Conservation (phyloP, 805 yeast species). For the Yamadazyma scolyti region DNA sequence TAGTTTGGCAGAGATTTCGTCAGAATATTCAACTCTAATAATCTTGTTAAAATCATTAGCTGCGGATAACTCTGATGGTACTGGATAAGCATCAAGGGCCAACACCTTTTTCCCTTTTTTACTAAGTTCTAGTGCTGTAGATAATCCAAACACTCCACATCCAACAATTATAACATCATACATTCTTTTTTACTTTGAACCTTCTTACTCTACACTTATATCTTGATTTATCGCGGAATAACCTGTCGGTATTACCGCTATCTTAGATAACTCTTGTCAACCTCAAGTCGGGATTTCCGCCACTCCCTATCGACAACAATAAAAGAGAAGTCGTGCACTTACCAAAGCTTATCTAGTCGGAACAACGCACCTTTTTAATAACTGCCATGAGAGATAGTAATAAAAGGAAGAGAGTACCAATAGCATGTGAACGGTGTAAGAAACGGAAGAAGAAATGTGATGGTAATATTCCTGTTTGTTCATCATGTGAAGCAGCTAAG, state of each 20-base stretch:
- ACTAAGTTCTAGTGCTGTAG: slow-evolving; percentile 38
- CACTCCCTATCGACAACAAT: too few relatives aligned
- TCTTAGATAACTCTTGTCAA: too few relatives aligned
- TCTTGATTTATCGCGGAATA: too few relatives aligned
- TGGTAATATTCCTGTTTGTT: slow-evolving; percentile 7
- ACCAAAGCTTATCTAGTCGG: background rate
- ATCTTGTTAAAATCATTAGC: slow-evolving; percentile 35
- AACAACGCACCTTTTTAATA: background rate
- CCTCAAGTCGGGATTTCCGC: too few relatives aligned
- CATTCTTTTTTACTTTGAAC: too few relatives aligned
- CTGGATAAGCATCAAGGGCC: slow-evolving; percentile 16
- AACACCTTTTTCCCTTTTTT: slow-evolving; percentile 21
- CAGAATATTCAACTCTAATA: slow-evolving; percentile 16
- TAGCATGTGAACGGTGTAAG: slow-evolving; percentile 8
- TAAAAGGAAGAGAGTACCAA: slow-evolving; percentile 6
- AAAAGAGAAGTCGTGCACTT: too few relatives aligned
- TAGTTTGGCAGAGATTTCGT: slow-evolving; percentile 21
- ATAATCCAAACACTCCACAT: slow-evolving; percentile 46
- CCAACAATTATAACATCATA: slow-evolving; percentile 24
- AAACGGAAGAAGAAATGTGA: slow-evolving; percentile 10
- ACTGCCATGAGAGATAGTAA: too few relatives aligned
- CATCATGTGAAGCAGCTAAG: slow-evolving; percentile 1
- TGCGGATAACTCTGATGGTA: slow-evolving; percentile 37
- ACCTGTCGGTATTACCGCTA: too few relatives aligned
- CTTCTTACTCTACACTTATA: background rate